Conservation (phyloP, 2,329 filamentous ascomycete species). For the Fonsecaea pugnacius region DNA sequence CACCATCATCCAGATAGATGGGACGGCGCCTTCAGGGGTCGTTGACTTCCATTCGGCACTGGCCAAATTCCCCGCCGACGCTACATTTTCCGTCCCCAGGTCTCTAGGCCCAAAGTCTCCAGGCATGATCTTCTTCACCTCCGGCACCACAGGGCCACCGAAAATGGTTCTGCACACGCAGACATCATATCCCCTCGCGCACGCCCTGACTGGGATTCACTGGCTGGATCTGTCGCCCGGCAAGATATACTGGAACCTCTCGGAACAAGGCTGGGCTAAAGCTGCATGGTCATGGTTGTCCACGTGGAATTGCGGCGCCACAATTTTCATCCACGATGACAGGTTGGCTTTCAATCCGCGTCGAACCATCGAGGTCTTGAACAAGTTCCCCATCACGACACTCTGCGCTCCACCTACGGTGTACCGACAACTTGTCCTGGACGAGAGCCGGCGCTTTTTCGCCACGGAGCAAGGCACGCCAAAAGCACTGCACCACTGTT, state of each 20-base stretch:
- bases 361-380: conserved; percentile 42
- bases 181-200: conserved; percentile 48
- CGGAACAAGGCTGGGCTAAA: conserved; percentile 52
- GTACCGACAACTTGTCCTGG: conserved; percentile 48
- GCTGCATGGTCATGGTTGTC: conserved; percentile 49
- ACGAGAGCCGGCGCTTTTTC: conserved; percentile 41
- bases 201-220: conserved; percentile 46
- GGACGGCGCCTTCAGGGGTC: conserved; percentile 32
- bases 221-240: conserved; percentile 46
- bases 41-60: conserved; percentile 39
- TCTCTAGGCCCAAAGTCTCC: conserved; percentile 40
- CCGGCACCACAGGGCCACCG: conserved; percentile 47
- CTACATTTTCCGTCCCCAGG: conserved; percentile 26
- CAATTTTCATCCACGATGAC: conserved; percentile 49
- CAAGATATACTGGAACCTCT: conserved; percentile 47
- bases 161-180: conserved; percentile 51
- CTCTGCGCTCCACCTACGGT: conserved; percentile 49
- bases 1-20: conserved; percentile 41
- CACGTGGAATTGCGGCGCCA: conserved; percentile 49
- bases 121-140: conserved; percentile 48
- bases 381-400: conserved; percentile 48
- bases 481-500: conserved; percentile 43
- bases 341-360: conserved; percentile 42
- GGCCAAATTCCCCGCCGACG: conserved; percentile 36
- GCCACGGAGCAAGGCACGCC: conserved; percentile 35